phyloP scores from a whole-genome alignment of 768 basidiomycete genomes.

The Ramaria rubella region DNA sequence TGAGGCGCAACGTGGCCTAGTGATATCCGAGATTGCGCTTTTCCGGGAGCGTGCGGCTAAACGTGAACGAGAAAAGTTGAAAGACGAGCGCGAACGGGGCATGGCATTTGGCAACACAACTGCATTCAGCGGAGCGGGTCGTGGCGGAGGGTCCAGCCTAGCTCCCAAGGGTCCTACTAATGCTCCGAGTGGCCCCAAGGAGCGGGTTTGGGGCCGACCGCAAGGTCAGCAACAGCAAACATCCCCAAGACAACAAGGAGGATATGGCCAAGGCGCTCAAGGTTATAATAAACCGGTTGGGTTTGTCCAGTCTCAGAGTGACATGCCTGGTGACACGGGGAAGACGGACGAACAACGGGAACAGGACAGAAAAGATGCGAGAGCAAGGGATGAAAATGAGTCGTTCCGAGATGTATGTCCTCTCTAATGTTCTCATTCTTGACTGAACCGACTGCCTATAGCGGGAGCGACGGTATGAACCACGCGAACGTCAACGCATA shows the following conservation, averaged over 20 bases:
- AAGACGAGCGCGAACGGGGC: slow-evolving; percentile 40
- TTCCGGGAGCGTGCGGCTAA: slow-evolving; percentile 94
- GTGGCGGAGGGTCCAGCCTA: slow-evolving; percentile 49
- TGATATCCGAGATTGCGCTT: slow-evolving; percentile 93
- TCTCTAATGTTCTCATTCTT: neutral
- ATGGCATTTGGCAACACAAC: slow-evolving; percentile 6
- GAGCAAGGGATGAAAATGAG: slow-evolving; percentile 72
- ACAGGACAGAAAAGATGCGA: slow-evolving; percentile 66
- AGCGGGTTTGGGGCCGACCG: slow-evolving; percentile 73
- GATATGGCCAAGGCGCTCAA: slow-evolving; percentile 63
- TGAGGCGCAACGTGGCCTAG: slow-evolving; percentile 84
- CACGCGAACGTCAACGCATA: slow-evolving; percentile 78
- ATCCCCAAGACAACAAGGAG: slow-evolving; percentile 38
- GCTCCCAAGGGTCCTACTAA: slow-evolving; percentile 20
- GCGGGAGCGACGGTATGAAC: slow-evolving; percentile 93
- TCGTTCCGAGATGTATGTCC: slow-evolving; percentile 79
- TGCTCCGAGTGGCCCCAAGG: slow-evolving; percentile 68
- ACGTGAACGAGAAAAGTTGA: slow-evolving; percentile 80
- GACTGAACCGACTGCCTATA: slow-evolving; percentile 27
- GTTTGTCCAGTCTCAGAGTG: slow-evolving; percentile 70
- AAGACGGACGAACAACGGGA: slow-evolving; percentile 91
- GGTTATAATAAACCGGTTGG: slow-evolving; percentile 73
- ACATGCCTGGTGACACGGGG: slow-evolving; percentile 27
- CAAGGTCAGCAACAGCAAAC: slow-evolving; percentile 33
- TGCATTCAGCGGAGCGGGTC: slow-evolving; percentile 26